Conservation (phyloP, 768 basidiomycete genomes). For the Scleroderma bovista region DNA sequence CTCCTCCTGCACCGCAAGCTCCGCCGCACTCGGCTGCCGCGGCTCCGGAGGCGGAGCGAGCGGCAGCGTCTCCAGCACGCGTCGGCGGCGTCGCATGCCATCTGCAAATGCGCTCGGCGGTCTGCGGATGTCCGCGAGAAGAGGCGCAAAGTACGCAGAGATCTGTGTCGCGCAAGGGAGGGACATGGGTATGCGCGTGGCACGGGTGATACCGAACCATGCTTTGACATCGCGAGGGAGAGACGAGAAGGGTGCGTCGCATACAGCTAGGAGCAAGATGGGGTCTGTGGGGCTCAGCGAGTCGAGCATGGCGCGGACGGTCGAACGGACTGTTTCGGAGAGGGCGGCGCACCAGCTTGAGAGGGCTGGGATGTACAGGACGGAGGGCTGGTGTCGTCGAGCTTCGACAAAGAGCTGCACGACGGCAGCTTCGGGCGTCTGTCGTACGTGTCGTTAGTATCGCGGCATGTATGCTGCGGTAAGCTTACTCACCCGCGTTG, state of each 20-base stretch:
- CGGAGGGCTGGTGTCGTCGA: slow-evolving; percentile 93
- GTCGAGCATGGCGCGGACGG: slow-evolving; percentile 87
- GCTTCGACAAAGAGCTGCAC: slow-evolving; percentile 96
- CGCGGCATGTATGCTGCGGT: background rate
- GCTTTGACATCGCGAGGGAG: slow-evolving; percentile 78
- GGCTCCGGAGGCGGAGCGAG: slow-evolving; percentile 90
- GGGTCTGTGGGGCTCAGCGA: slow-evolving; percentile 89
- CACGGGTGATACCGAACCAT: slow-evolving; percentile 83
- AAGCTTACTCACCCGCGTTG: slow-evolving; percentile 61
- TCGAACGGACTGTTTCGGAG: slow-evolving; percentile 76
- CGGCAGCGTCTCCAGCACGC: slow-evolving; percentile 80
- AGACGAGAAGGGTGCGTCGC: slow-evolving; percentile 66
- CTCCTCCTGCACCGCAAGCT: slow-evolving; percentile 77
- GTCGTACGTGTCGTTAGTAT: slow-evolving; percentile 3
- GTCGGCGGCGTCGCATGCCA: slow-evolving; percentile 75
- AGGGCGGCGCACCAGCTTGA: slow-evolving; percentile 81
- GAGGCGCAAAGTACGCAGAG: slow-evolving; percentile 65
- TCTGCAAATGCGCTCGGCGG: slow-evolving; percentile 89
- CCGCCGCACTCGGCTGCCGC: slow-evolving; percentile 71
- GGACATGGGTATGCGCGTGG: slow-evolving; percentile 65
- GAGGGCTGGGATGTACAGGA: slow-evolving; percentile 91
- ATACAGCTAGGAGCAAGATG: slow-evolving; percentile 84
- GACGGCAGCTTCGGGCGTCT: slow-evolving; percentile 89
- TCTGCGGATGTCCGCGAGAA: slow-evolving; percentile 63
- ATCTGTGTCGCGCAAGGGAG: slow-evolving; percentile 54